Conservation (phyloP, 108 stramenopile genomes). For the Parietichytrium sp. region DNA sequence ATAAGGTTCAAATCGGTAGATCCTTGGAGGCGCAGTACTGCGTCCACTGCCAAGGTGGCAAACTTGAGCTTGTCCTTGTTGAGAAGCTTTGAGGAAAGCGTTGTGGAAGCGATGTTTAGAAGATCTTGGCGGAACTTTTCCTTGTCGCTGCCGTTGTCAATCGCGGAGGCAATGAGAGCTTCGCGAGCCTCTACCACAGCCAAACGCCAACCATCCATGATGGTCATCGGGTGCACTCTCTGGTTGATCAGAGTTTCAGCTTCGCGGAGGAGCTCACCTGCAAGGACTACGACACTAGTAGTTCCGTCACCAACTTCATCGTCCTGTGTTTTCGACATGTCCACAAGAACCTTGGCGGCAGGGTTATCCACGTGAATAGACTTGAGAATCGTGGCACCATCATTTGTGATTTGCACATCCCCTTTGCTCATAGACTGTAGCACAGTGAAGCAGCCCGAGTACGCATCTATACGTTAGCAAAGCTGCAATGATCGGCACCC, state of each 20-base stretch:
- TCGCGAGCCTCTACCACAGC: constrained; percentile 78
- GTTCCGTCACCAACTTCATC: constrained; percentile 98
- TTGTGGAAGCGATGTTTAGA: constrained; percentile 88
- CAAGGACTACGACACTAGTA: constrained; percentile 75
- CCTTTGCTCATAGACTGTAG: constrained; percentile 67
- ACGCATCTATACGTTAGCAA: too few relatives aligned
- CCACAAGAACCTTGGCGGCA: constrained; percentile 97
- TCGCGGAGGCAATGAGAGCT: constrained; percentile 68
- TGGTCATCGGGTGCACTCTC: constrained; percentile 96
- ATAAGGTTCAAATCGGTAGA: constrained; percentile 92
- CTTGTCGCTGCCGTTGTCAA: constrained; percentile 64
- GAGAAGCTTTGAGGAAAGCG: constrained; percentile 91
- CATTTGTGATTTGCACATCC: constrained; percentile 51
- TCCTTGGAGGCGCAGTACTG: constrained; percentile 87
- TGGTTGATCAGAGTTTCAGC: constrained; percentile 90
- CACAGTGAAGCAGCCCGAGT: constrained; percentile 70
- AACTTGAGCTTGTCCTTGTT: constrained; percentile 95
- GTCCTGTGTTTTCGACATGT: constrained; percentile 92
- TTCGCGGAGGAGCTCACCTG: constrained; percentile 93
- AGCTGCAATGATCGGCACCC: too few relatives aligned
- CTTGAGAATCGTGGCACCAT: constrained; percentile 84
- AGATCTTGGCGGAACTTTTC: constrained; percentile 79
- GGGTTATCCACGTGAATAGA: constrained; percentile 91
- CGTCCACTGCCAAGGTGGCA: constrained; percentile 91
- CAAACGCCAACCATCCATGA: constrained; percentile 93